phyloP scores from a whole-genome alignment of 805 yeast genomes.

The Cyberlindnera meyerae region DNA sequence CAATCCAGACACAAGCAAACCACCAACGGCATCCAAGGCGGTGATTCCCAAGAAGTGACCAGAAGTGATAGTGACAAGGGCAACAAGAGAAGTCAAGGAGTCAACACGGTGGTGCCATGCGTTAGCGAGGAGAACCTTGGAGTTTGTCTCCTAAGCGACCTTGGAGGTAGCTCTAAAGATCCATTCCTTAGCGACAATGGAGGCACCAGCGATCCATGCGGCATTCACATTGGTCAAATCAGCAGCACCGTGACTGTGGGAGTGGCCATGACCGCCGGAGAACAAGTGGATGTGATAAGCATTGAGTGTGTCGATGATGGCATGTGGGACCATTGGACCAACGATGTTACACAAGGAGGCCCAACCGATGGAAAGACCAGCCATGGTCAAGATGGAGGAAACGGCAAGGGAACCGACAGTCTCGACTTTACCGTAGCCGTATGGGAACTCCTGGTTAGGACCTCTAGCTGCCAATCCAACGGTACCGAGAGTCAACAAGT shows the following conservation, averaged over 20 bases:
- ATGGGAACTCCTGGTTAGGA: slow-evolving; percentile 61
- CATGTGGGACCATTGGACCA: slow-evolving; percentile 63
- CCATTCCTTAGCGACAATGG: slow-evolving; percentile 84
- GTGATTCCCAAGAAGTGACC: slow-evolving; percentile 73
- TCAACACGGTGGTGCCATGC: slow-evolving; percentile 99
- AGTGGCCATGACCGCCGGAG: slow-evolving; percentile 32
- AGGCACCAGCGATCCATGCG: slow-evolving; percentile 92
- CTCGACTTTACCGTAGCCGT: slow-evolving; percentile 91
- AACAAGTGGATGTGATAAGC: slow-evolving; percentile 44
- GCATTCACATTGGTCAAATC: slow-evolving; percentile 75
- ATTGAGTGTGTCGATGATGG: slow-evolving; percentile 49
- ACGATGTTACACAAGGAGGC: slow-evolving; percentile 63
- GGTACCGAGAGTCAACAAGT: slow-evolving; percentile 82
- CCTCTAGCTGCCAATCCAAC: slow-evolving; percentile 67
- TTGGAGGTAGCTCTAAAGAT: slow-evolving; percentile 77
- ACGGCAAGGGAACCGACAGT: slow-evolving; percentile 89
- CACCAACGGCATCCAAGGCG: slow-evolving; percentile 92
- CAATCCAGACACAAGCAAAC: slow-evolving; percentile 74
- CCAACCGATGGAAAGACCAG: slow-evolving; percentile 91
- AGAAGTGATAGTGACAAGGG: slow-evolving; percentile 79
- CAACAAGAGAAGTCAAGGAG: slow-evolving; percentile 86
- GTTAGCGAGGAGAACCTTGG: slow-evolving; percentile 89
- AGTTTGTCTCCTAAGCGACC: slow-evolving; percentile 71
- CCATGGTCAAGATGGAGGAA: slow-evolving; percentile 73
- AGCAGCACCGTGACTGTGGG: slow-evolving; percentile 24